A percentile compares a stretch with the other conserved stretches of the same genome.
Evolutionary conservation across 73 alveolate species (phyloP).

Genomic region (Paramecium sexaurelia): DNA sequence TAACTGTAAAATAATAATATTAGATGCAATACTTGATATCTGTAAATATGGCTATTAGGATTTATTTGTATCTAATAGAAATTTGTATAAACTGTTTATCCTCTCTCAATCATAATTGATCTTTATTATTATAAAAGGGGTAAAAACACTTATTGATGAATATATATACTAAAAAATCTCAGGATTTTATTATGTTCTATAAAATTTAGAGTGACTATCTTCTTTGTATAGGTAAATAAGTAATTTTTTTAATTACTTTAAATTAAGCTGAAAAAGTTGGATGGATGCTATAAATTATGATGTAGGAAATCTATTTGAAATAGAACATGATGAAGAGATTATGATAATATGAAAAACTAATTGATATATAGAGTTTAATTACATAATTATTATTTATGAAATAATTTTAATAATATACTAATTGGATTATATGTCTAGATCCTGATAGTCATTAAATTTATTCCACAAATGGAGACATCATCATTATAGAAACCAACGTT

Average conservation of each 20-base stretch:
- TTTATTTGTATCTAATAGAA: neutral
- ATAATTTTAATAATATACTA: neutral
- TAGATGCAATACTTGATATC: neutral
- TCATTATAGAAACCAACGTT: neutral
- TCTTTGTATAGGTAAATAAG: neutral
- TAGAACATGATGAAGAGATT: no score
- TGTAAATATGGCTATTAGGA: neutral
- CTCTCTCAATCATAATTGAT: neutral
- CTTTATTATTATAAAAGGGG: neutral
- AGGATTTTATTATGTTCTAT: neutral
- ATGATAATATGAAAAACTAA: neutral
- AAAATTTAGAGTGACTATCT: neutral
- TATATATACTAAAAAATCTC: neutral
- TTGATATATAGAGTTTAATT: neutral
- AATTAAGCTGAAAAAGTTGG: neutral
- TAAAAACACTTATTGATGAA: neutral
- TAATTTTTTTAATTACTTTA: neutral
- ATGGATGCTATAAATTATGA: neutral
- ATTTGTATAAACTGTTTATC: neutral
- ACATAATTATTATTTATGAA: neutral
- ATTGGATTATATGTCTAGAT: slow-evolving; percentile 31
- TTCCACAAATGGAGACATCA: neutral
- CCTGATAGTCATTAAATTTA: slow-evolving; percentile 35
- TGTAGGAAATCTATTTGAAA: no score
- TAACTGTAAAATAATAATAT: neutral